Evolutionary conservation across 768 basidiomycete species (phyloP).

Genomic region (Rhodotorula toruloides): DNA sequence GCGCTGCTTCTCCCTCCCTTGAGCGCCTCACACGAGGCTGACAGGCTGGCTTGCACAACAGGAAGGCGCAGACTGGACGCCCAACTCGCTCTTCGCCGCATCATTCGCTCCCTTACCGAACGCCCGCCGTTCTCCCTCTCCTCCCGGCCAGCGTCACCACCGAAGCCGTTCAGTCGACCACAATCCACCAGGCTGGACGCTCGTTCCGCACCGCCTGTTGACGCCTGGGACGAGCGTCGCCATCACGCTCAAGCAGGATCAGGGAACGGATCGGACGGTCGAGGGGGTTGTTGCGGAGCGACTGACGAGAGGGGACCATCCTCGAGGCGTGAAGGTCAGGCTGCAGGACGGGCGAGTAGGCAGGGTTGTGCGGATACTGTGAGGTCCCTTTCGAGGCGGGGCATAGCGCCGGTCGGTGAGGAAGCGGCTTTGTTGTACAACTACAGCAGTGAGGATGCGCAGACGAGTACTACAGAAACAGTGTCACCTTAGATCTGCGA

Average conservation of each 20-base stretch:
- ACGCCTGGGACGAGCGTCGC: conserved; percentile 4
- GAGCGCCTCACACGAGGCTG: too few relatives aligned
- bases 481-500: too few relatives aligned
- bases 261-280: conserved; percentile 26
- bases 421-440: neutral
- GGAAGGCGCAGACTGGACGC: conserved; percentile 33
- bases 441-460: neutral
- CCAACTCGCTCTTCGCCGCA: conserved; percentile 5
- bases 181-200: conserved; percentile 5
- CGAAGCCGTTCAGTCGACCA: neutral
- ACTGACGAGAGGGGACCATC: conserved; percentile 34
- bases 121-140: neutral
- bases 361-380: conserved; percentile 18
- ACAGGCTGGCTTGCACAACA: neutral
- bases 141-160: neutral
- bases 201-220: conserved; percentile 7
- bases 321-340: conserved; percentile 33
- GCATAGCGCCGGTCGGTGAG: too few relatives aligned
- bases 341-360: conserved; percentile 31
- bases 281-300: conserved; percentile 23
- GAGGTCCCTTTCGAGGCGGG: too few relatives aligned
- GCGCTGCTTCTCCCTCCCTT: neutral
- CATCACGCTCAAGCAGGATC: conserved; percentile 34
- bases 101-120: neutral
- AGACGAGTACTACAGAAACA: neutral